Base-by-base conservation (phyloP, 108 stramenopile genomes). In the Skeletonema potamos region DNA sequence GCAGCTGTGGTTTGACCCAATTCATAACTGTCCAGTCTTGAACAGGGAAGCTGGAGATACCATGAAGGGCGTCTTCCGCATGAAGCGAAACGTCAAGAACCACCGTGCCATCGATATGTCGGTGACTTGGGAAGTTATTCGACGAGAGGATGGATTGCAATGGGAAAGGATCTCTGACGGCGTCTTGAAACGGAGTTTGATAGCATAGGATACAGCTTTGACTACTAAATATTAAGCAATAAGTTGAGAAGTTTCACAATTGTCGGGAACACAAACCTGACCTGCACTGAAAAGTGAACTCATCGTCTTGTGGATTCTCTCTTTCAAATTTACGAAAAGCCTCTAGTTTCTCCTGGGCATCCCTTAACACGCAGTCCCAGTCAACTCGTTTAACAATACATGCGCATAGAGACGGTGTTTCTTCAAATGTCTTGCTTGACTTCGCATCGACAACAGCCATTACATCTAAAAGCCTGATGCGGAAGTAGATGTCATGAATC, bases 1-100 rank as follows among this genome's bases (percentile, higher is more conserved):
- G n/a, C 81, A 89, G 15, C 84, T 96, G 33, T 96, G 84, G 84
- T 80, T 85, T 60, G 81, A 85, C 63, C 65, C 82, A 11, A 30
- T 76, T 15, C 65, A 82, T 64, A 82, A 73, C 15, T 62, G 78
- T 20, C 84, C 84, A 27, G 58, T 62, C 26, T 65, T 85, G 68
- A 54, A 33, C 12, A 64, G 46, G 44, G 29, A 43, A 27, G 24
- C 51, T 27, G 62, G 37, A 13, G 76, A 78, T 37, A 57, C 72
- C 4, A 62, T 85, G 71, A 70, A 41, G 57, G 84, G 84, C 8
- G 36, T 13, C 15, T 82, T 85, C 65, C 61, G 66, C 18, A 85
- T 85, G 84, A 62, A 63, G 29, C 74, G 84, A 32, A 85, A 85
- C 58, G 63, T 18, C 0, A 51, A 65, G 29, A 85, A 85, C 30